Base-by-base conservation (phyloP, 805 yeast species). In the Saccharomycopsis sp. region DNA sequence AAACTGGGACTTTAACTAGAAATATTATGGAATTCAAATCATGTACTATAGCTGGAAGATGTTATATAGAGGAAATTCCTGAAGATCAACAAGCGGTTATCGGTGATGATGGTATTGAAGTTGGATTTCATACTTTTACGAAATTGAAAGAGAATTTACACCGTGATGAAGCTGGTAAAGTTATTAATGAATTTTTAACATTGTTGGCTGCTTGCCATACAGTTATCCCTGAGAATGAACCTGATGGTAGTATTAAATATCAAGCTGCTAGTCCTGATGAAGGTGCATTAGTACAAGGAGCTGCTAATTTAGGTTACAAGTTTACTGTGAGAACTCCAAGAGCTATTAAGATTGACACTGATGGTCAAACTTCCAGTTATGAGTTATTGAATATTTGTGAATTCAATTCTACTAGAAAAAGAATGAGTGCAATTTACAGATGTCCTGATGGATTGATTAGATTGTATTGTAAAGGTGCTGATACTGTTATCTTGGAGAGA, bases 201-300 rank as follows among this genome's bases (percentile, higher is more conserved):
- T 67, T 89, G 40, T 68, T 93, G 48, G 86, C 97, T 32, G 79
- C 95, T 0, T 93, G 98, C 61, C 99, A 93, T 58, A 94, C 99
- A 0, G 99, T 93, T 33, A 93, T 93, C 51, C 99, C 99, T 0
- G 98, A 93, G 61, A 67, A 74, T 16, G 72, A 71, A 49, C 79
- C 71, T 1, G 68, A 67, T 45, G 85, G 84, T 0, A 54, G 71
- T 2, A 80, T 93, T 51, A 89, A 86, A 60, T 93, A 94, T 61
- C 99, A 93, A 64, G 98, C 99, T 1, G 96, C 98, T 0, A 89
- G 97, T 0, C 98, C 98, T 0, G 99, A 93, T 66, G 98, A 94
- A 68, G 98, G 98, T 41, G 99, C 99, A 0, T 70, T 93, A 50
- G 99, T 93, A 2, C 88, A 89, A 56, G 99, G 99, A 47, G 97